These are phyloP conservation scores for Leccinum uliginosum DNA, from an alignment of 768 basidiomycete genomes.

Conservation along the genomic window DNA sequence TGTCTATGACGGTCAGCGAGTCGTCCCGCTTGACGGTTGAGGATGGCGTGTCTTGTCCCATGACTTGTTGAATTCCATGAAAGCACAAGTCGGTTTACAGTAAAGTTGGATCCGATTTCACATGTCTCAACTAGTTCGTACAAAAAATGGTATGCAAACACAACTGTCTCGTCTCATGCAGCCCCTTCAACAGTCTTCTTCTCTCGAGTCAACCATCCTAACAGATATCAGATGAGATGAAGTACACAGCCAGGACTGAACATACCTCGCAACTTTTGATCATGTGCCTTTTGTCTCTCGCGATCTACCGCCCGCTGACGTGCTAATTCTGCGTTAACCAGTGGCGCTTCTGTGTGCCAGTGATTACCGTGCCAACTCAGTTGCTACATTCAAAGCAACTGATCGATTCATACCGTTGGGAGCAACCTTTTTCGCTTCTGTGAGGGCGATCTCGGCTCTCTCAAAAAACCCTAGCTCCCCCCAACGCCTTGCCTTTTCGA, in stretches of 20 bases:
- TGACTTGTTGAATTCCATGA: background rate
- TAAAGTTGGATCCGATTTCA: background rate
- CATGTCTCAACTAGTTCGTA: background rate
- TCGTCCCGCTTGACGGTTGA: slow-evolving; percentile 19
- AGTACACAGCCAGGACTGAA: background rate
- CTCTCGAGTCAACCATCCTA: slow-evolving; percentile 33
- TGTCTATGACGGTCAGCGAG: slow-evolving; percentile 68
- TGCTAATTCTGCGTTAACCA: slow-evolving; percentile 61
- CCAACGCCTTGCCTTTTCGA: slow-evolving; percentile 75
- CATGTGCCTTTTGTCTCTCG: slow-evolving; percentile 59
- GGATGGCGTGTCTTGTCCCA: slow-evolving; percentile 25
- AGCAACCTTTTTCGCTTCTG: slow-evolving; percentile 61
- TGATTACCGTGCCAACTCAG: background rate
- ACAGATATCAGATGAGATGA: slow-evolving; percentile 4
- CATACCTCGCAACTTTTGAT: slow-evolving; percentile 72
- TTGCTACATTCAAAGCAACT: background rate
- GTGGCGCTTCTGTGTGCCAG: slow-evolving; percentile 51
- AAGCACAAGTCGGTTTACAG: background rate
- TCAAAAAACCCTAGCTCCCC: slow-evolving; percentile 75
- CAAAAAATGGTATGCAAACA: background rate
- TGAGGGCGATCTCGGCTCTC: slow-evolving; percentile 60
- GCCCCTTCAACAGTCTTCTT: slow-evolving; percentile 20
- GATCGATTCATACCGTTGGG: slow-evolving; percentile 43
- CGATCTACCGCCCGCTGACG: slow-evolving; percentile 60
- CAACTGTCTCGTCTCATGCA: slow-evolving; percentile 6